Conservation (phyloP, 129 eudicot genomes). For the Sambucus nigra region DNA sequence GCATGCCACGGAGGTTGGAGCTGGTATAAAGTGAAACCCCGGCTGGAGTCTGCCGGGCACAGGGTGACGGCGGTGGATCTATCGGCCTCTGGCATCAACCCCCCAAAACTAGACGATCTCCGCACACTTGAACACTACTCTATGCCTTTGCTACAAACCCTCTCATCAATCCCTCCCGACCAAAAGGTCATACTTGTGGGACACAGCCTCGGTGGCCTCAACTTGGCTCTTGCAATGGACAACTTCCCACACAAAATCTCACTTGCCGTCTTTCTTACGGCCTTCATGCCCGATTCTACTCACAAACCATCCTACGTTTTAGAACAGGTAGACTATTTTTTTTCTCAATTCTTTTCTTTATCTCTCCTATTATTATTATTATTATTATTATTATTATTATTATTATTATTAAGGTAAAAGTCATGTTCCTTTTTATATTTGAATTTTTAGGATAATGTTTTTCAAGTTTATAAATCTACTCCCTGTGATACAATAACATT, state of each 20-base stretch:
- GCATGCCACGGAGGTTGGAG: conserved; percentile 26
- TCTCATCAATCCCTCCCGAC: conserved; percentile 5
- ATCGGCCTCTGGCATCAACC: conserved; percentile 10
- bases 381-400: too few species aligned
- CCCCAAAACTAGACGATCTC: not conserved
- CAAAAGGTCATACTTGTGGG: conserved; percentile 17
- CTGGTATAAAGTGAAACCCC: conserved; percentile 17
- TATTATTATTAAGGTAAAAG: too few species aligned
- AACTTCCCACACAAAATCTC: too few species aligned
- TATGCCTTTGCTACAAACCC: not conserved
- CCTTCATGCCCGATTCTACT: conserved; percentile 3
- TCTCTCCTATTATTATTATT: too few species aligned
- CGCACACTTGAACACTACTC: conserved; percentile 9
- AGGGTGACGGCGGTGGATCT: conserved; percentile 10
- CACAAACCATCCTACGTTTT: conserved; percentile 2
- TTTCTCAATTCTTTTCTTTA: too few species aligned
- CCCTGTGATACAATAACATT: too few species aligned
- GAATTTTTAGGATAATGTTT: too few species aligned
- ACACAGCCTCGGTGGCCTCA: conserved; percentile 13
- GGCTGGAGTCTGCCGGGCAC: conserved; percentile 13
- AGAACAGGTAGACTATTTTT: conserved; percentile 8
- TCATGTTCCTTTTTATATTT: too few species aligned
- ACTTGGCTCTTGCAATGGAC: conserved; percentile 17
- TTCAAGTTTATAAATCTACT: too few species aligned
- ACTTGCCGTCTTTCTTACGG: not conserved